A percentile compares a stretch with the other conserved stretches of the same genome.
Conservation (phyloP, 257 asterid genomes). For the Thymus mandschuricus region DNA sequence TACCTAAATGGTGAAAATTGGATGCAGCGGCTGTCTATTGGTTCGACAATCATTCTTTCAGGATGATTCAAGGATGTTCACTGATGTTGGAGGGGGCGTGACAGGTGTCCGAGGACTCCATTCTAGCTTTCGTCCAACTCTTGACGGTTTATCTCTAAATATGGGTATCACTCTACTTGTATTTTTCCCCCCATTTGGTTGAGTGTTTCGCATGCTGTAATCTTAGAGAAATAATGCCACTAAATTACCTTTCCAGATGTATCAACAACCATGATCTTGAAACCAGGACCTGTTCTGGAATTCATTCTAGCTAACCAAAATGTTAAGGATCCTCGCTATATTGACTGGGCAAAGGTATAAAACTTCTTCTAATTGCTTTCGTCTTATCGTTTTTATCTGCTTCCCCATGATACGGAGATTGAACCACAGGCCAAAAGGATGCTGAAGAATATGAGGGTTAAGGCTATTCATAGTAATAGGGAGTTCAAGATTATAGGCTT, state of each 20-base stretch:
- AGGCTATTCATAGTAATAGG: constrained; percentile 63
- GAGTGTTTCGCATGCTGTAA: constrained; percentile 16
- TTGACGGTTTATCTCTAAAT: constrained; percentile 77
- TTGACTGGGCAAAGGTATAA: constrained; percentile 85
- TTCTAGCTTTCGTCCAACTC: constrained; percentile 82
- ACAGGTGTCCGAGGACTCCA: constrained; percentile 66
- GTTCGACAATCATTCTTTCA: constrained; percentile 86
- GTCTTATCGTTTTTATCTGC: constrained; percentile 22
- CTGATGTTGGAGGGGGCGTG: constrained; percentile 88
- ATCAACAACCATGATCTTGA: constrained; percentile 82
- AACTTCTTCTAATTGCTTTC: constrained; percentile 20
- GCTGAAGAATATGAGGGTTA: constrained; percentile 84
- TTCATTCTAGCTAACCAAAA: constrained; percentile 84
- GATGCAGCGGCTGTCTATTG: constrained; percentile 81
- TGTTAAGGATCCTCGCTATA: constrained; percentile 64
- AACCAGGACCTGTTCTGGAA: constrained; percentile 84
- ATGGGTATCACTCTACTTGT: constrained; percentile 58
- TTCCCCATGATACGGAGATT: constrained; percentile 33
- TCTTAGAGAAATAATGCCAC: constrained; percentile 29
- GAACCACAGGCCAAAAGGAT: constrained; percentile 74
- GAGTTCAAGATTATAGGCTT: constrained; percentile 80
- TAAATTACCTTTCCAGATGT: constrained; percentile 61
- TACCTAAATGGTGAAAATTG: constrained; percentile 39
- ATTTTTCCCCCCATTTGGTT: constrained; percentile 2
- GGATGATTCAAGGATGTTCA: constrained; percentile 67